Evolutionary conservation across 129 eudicot genomes (phyloP), one percentile per base, ranked within the genome.

Genomic region (Centrapalus pauciflorus): DNA sequence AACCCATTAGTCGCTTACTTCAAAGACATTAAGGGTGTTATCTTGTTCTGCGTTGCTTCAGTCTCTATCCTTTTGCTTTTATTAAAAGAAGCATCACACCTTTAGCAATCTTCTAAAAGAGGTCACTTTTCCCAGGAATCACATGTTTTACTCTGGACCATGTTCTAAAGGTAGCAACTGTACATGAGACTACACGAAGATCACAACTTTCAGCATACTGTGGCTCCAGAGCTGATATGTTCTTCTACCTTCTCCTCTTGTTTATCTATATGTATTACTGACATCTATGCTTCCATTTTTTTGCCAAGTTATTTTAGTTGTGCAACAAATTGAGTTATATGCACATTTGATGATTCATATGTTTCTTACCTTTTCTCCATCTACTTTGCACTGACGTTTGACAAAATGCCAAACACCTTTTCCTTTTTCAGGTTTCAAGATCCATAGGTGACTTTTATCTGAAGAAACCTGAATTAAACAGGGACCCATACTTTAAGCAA

Each of bases 371-470:
- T 64, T 29, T 48, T 49, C 27, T 29, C 4, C 40, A 52, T 74
- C 40, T 8, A 54, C 27, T 25, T 3, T 6, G 19, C 6, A 48
- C 54, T 48, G 54, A 48, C 54, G 23, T 41, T 40, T 67, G 41
- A 34, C 25, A 33, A 60, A 57, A 25, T 25, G 38, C 37, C 29
- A 33, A 51, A 43, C 11, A 12, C 65, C 71, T 9, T 54, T 11
- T 66, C 50, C 21, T 26, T 68, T 69, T 66, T 13, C 81, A 88
- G 96, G 91, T 88, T 26, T 88, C 96, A 13, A 84, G 96, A 82
- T 88, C 96, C 30, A 88, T 88, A 43, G 96, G 96, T 6, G 96
- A 88, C 24, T 83, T 84, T 52, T 88, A 88, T 70, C 48, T 88
- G 74, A 88, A 88, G 77, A 88, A 81, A 69, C 91, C 96, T 2